A percentile compares a stretch with the other conserved stretches of the same genome.
Conservation (phyloP, 805 yeast genomes). For the Starmerella asiatica region DNA sequence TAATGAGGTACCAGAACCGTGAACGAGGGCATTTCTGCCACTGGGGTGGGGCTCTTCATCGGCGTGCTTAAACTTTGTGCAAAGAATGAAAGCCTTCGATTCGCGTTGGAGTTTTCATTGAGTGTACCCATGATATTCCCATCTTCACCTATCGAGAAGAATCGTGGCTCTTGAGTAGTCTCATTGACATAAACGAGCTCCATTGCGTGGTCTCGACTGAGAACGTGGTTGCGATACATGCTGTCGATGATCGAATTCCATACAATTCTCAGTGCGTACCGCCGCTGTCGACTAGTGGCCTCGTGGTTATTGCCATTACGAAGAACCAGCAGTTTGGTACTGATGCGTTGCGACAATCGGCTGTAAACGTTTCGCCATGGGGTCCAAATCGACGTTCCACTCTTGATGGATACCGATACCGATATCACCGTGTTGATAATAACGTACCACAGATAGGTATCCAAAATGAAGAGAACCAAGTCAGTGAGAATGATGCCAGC, state of each 20-base stretch:
- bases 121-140: constrained; percentile 33
- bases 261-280: constrained; percentile 24
- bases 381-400: constrained; percentile 75
- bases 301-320: constrained; percentile 27
- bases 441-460: constrained; percentile 77
- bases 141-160: constrained; percentile 74
- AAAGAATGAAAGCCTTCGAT: constrained; percentile 70
- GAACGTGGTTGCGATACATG: constrained; percentile 67
- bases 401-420: constrained; percentile 51
- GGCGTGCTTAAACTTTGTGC: constrained; percentile 85
- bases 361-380: constrained; percentile 79
- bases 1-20: constrained; percentile 81
- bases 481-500: constrained; percentile 45
- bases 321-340: constrained; percentile 50
- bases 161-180: constrained; percentile 44
- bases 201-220: constrained; percentile 60
- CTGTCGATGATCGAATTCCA: constrained; percentile 80
- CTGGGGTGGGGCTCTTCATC: constrained; percentile 56
- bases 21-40: constrained; percentile 62
- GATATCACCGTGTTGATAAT: constrained; percentile 67
- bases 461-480: constrained; percentile 57
- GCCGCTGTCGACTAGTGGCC: neutral
- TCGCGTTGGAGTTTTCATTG: constrained; percentile 50
- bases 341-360: constrained; percentile 61
- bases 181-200: constrained; percentile 47